Evolutionary conservation across 1,284 basidiomycete species (phyloP).

Genomic region (Boletus mariae): DNA sequence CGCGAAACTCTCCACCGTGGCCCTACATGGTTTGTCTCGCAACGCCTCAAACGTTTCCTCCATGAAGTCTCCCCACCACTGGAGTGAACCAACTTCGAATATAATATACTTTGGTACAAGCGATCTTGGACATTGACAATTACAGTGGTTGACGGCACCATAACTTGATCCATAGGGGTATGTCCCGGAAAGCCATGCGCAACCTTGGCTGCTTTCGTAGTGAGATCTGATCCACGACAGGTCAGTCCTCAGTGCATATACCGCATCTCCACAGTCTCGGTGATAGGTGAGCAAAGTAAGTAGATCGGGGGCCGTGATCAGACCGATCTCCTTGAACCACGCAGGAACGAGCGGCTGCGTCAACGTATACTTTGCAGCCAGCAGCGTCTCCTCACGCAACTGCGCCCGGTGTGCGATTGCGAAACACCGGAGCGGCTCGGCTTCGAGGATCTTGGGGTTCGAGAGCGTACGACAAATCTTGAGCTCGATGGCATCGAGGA

Average conservation of each 20-base stretch:
- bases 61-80: constrained; percentile 23
- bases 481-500: constrained; percentile 12
- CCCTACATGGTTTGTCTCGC: constrained; percentile 15
- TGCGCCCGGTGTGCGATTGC: constrained; percentile 9
- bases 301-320: constrained; percentile 18
- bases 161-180: not conserved
- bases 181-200: constrained; percentile 8
- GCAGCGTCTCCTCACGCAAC: constrained; percentile 8
- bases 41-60: constrained; percentile 2
- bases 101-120: not conserved
- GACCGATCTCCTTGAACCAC: constrained; percentile 16
- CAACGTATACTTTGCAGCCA: constrained; percentile 20
- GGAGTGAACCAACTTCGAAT: not conserved
- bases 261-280: constrained; percentile 11
- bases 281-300: constrained; percentile 22
- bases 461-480: constrained; percentile 7
- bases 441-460: constrained; percentile 13
- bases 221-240: constrained; percentile 16
- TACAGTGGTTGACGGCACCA: not conserved
- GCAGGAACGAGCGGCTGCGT: constrained; percentile 15
- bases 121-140: constrained; percentile 3
- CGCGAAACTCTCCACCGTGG: constrained; percentile 8
- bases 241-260: constrained; percentile 5
- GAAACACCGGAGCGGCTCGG: constrained; percentile 19
- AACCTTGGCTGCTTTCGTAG: constrained; percentile 7